Base-by-base conservation (phyloP, 441 rosid species). In the Syzygium malaccense region DNA sequence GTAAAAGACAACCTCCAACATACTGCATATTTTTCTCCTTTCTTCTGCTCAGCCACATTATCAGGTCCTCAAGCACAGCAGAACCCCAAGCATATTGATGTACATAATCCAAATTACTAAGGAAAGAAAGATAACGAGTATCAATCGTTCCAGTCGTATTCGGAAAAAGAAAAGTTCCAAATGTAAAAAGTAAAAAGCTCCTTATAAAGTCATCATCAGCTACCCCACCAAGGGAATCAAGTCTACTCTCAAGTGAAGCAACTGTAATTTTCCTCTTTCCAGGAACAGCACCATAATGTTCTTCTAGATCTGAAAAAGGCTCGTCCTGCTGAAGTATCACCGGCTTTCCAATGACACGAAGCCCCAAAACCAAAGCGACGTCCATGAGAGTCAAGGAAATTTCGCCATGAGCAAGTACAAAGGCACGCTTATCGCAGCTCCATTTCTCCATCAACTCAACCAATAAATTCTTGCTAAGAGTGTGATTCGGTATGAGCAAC, bases 1-100 rank as follows among this genome's bases (percentile, higher is more conserved):
- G 90, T 89, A 92, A 90, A 33, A 93, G 93, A 87, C 94, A 93
- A 23, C 94, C 94, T 71, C 94, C 94, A 20, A 93, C 66, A 57
- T 87, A 92, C 45, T 90, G 91, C 53, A 89, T 87, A 87, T 49
- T 90, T 53, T 78, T 87, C 32, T 92, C 92, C 88, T 92, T 93
- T 78, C 93, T 93, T 90, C 87, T 92, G 85, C 79, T 89, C 86
- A 93, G 49, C 94, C 93, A 93, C 88, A 79, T 86, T 33, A 88
- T 45, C 28, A 91, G 23, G 55, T 93, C 93, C 23, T 91, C 94
- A 7, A 93, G 88, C 32, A 93, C 93, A 86, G 93, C 93, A 7
- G 88, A 89, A 75, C 93, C 94, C 94, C 94, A 93, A 11, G 93
- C 93, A 88, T 87, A 91, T 41, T n/a, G 49, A 85, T 87, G 83